Conservation (phyloP, 805 yeast species). For the Wickerhamiella musiphila region DNA sequence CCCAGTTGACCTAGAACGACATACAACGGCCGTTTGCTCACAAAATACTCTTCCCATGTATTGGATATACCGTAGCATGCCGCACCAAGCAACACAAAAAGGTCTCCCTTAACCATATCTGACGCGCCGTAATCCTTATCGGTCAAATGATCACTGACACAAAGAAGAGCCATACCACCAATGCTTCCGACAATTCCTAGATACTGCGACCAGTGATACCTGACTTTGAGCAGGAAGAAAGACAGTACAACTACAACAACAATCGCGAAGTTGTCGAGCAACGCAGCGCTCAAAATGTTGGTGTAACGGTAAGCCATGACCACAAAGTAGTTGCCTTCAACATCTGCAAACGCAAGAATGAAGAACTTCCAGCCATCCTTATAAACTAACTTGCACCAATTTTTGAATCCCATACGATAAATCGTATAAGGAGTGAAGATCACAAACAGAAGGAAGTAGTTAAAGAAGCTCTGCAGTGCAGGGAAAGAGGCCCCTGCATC, state of each 20-base stretch:
- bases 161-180: slow-evolving; percentile 28
- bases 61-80: slow-evolving; percentile 30
- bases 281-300: slow-evolving; percentile 26
- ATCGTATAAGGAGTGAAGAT: slow-evolving; percentile 26
- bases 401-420: slow-evolving; percentile 24
- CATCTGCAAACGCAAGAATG: slow-evolving; percentile 28
- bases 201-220: slow-evolving; percentile 30
- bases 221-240: slow-evolving; percentile 26
- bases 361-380: slow-evolving; percentile 29
- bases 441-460: slow-evolving; percentile 23
- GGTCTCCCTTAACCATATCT: slow-evolving; percentile 27
- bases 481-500: slow-evolving; percentile 26
- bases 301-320: slow-evolving; percentile 29
- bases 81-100: slow-evolving; percentile 29
- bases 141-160: slow-evolving; percentile 25
- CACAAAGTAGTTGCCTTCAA: slow-evolving; percentile 30
- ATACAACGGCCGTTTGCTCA: slow-evolving; percentile 28
- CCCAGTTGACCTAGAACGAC: slow-evolving; percentile 30
- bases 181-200: slow-evolving; percentile 25
- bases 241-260: slow-evolving; percentile 28
- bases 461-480: slow-evolving; percentile 28
- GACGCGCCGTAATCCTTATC: slow-evolving; percentile 26
- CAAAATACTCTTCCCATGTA: slow-evolving; percentile 28
- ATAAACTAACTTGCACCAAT: slow-evolving; percentile 18
- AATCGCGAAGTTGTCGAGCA: slow-evolving; percentile 30